phyloP scores from a whole-genome alignment of 1,139 yeast species.

The Scheffersomyces illinoinensis region DNA sequence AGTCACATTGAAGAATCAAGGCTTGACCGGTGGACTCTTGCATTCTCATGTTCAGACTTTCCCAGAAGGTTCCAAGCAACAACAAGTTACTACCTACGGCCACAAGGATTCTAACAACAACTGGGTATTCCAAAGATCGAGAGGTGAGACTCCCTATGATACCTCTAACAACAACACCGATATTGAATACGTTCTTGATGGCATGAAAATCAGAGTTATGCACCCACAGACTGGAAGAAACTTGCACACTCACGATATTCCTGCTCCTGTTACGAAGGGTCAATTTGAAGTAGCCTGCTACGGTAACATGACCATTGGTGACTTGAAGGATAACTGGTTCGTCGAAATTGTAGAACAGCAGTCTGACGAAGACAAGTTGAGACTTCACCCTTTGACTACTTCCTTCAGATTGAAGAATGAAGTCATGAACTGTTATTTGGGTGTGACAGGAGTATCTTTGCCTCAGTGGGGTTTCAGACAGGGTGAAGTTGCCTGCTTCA shows the following conservation, averaged over 20 bases:
- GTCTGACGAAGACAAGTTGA: conserved; percentile 67
- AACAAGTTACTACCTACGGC: conserved; percentile 91
- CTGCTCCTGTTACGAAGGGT: conserved; percentile 72
- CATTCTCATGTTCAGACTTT: conserved; percentile 93
- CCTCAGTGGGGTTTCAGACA: conserved; percentile 99
- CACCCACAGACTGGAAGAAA: conserved; percentile 86
- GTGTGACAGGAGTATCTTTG: conserved; percentile 73
- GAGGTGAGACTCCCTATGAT: conserved; percentile 58
- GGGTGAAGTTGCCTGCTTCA: conserved; percentile 89
- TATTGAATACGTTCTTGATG: conserved; percentile 64
- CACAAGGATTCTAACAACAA: conserved; percentile 92
- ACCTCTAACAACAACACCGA: conserved; percentile 51
- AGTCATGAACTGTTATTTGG: conserved; percentile 78
- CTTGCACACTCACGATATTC: conserved; percentile 81
- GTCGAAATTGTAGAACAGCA: conserved; percentile 86
- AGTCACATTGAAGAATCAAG: conserved; percentile 85
- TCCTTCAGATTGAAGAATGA: conserved; percentile 75
- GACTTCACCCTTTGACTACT: conserved; percentile 84
- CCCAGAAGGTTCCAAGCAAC: conserved; percentile 96
- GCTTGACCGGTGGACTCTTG: conserved; percentile 85
- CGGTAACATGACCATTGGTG: conserved; percentile 87
- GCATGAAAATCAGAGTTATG: conserved; percentile 72
- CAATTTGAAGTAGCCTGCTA: conserved; percentile 90
- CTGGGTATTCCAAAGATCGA: conserved; percentile 80
- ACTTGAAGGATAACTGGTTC: conserved; percentile 89